Evolutionary conservation across 192 early-diverging fungal species (phyloP).

Genomic region (Rhizoclosmatium sp.): DNA sequence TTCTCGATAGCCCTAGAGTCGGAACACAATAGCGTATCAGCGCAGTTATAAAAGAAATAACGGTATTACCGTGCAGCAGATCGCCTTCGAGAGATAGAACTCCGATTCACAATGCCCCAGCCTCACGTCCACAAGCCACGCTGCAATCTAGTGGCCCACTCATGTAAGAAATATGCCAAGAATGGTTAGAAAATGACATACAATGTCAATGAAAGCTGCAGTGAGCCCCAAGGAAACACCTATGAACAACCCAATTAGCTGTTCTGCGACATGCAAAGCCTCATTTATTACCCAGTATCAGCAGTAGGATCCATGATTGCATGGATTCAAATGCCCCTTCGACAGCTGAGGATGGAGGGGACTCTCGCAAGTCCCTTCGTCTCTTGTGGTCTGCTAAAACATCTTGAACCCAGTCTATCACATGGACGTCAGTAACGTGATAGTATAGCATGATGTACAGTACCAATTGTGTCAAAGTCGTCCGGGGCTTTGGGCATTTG

Average conservation of each 20-base stretch:
- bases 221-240: conserved; percentile 76
- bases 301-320: conserved; percentile 88
- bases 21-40: neutral
- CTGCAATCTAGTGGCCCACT: conserved; percentile 47
- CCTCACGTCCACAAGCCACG: conserved; percentile 91
- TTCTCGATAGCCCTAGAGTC: conserved; percentile 13
- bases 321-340: conserved; percentile 61
- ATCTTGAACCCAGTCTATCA: conserved; percentile 53
- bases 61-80: conserved; percentile 75
- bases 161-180: conserved; percentile 24
- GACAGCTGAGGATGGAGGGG: neutral
- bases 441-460: neutral
- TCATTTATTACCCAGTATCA: conserved; percentile 69
- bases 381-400: conserved; percentile 46
- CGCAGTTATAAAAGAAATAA: conserved; percentile 22
- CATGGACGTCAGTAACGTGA: neutral
- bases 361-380: conserved; percentile 16
- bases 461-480: conserved; percentile 49
- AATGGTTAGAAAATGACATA: conserved; percentile 37
- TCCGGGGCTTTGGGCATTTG: conserved; percentile 18
- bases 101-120: conserved; percentile 80
- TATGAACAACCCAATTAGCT: conserved; percentile 67
- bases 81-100: conserved; percentile 92
- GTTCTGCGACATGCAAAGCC: conserved; percentile 80
- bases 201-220: conserved; percentile 89